Evolutionary conservation across 2,329 filamentous ascomycete genomes (phyloP), one percentile per base, ranked within the genome.

Genomic region (Colletotrichum chlorophyti): DNA sequence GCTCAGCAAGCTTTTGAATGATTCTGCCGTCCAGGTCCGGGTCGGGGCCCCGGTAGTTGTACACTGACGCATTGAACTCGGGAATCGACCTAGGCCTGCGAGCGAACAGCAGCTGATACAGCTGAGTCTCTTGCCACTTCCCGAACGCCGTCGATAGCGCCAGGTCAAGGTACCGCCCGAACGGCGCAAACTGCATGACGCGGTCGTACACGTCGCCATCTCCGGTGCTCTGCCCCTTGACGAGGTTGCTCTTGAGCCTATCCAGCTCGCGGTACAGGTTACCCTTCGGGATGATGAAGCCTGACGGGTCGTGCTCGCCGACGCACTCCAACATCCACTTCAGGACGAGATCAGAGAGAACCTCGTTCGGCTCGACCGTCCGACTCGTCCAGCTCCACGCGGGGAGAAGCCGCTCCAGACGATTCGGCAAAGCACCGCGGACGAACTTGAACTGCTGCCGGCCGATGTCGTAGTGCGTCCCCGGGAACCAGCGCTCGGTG

Each of bases 341-440:
- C 15, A 67, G 27, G 2, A 46, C 63, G 6, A 65, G 41, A 17
- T 67, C 63, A 1, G 63, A 32, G 8, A 67, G 60, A 6, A 64
- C 54, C 40, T 66, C 58, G 32, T 67, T 67, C 2, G 65, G 65
- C 31, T 47, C 19, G 24, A 67, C 50, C 6, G 47, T 52, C 9
- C 53, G 60, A 23, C 60, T 72, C 14, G 46, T 49, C 54, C 49
- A 63, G 3, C 45, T 42, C 53, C 55, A 77, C 15, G 65, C 66
- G 0, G 64, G 58, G 21, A 77, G 58, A 1, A 66, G 63, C 3
- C 31, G 53, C 38, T 72, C 65, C 3, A 78, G 53, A 0, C 34
- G 15, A 21, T 42, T 19, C 3, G 49, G 49, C 9, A 58, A 23
- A 6, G 64, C 6, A 1, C 58, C 48, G 11, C 61, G 54, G 5